phyloP scores from a whole-genome alignment of 345 rosid species.

The Camelina hispida region DNA sequence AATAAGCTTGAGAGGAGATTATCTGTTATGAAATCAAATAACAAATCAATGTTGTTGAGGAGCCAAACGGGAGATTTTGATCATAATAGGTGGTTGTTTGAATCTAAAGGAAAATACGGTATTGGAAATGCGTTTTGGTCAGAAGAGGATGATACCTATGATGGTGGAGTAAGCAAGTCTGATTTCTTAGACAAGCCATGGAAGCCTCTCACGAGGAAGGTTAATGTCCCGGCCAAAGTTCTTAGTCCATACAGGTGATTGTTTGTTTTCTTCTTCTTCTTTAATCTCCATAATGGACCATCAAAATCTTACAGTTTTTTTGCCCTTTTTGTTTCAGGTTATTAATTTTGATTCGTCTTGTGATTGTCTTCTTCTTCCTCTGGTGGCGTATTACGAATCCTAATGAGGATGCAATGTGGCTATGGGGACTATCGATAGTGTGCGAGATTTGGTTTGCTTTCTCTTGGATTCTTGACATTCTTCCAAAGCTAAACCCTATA shows the following conservation, averaged over 20 bases:
- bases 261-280: not conserved
- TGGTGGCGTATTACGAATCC: constrained; percentile 80
- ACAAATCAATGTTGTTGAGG: constrained; percentile 81
- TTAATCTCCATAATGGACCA: not conserved
- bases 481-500: constrained; percentile 86
- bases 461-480: constrained; percentile 85
- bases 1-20: constrained; percentile 69
- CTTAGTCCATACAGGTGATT: constrained; percentile 88
- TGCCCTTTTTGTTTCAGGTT: constrained; percentile 32
- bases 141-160: constrained; percentile 50
- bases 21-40: constrained; percentile 71
- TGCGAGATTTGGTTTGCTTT: constrained; percentile 96
- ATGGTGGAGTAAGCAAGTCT: constrained; percentile 65
- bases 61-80: constrained; percentile 94
- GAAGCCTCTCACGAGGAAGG: constrained; percentile 90
- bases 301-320: not conserved
- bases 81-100: constrained; percentile 93
- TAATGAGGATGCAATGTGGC: constrained; percentile 83
- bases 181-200: constrained; percentile 97
- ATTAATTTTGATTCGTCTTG: constrained; percentile 60
- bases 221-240: constrained; percentile 59
- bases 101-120: constrained; percentile 61
- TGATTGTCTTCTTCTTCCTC: constrained; percentile 60
- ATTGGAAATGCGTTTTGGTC: constrained; percentile 92
- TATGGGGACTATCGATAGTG: constrained; percentile 80